Evolutionary conservation across 1,284 basidiomycete genomes (phyloP).

Genomic region (Heliocybe sulcata): DNA sequence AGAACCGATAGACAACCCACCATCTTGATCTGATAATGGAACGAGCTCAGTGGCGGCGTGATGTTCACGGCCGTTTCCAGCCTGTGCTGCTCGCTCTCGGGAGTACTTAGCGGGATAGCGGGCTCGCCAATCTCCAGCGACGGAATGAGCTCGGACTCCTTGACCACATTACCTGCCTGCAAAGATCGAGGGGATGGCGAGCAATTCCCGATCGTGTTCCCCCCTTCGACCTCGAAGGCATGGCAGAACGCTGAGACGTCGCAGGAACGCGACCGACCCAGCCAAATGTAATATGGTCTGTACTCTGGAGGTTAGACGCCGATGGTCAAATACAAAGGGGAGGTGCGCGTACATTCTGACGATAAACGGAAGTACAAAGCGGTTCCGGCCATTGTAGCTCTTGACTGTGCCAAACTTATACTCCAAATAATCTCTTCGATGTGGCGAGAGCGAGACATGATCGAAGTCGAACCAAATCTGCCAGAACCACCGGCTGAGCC

Average conservation of each 20-base stretch:
- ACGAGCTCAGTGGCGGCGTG: slow-evolving; percentile 58
- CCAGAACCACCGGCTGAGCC: slow-evolving; percentile 79
- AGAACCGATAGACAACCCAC: slow-evolving; percentile 22
- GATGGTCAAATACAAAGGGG: not conserved
- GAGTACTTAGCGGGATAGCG: slow-evolving; percentile 24
- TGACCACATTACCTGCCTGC: slow-evolving; percentile 21
- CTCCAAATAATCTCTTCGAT: slow-evolving; percentile 70
- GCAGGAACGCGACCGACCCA: slow-evolving; percentile 63
- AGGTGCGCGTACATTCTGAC: slow-evolving; percentile 45
- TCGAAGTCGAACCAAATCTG: slow-evolving; percentile 79
- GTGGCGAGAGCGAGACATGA: slow-evolving; percentile 66
- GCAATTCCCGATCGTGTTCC: slow-evolving; percentile 53
- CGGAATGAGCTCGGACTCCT: slow-evolving; percentile 24
- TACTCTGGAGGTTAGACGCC: not conserved
- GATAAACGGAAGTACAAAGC: slow-evolving; percentile 58
- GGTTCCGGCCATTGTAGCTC: slow-evolving; percentile 69
- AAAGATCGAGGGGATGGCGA: slow-evolving; percentile 28
- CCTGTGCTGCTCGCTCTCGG: slow-evolving; percentile 12
- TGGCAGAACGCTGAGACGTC: slow-evolving; percentile 55
- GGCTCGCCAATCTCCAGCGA: slow-evolving; percentile 30
- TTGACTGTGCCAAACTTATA: slow-evolving; percentile 78
- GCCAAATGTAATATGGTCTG: slow-evolving; percentile 73
- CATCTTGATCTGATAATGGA: slow-evolving; percentile 68
- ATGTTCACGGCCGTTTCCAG: slow-evolving; percentile 33
- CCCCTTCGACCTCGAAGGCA: slow-evolving; percentile 67